Base-by-base conservation (phyloP, 305 asterid species). In the Plantago lanceolata region DNA sequence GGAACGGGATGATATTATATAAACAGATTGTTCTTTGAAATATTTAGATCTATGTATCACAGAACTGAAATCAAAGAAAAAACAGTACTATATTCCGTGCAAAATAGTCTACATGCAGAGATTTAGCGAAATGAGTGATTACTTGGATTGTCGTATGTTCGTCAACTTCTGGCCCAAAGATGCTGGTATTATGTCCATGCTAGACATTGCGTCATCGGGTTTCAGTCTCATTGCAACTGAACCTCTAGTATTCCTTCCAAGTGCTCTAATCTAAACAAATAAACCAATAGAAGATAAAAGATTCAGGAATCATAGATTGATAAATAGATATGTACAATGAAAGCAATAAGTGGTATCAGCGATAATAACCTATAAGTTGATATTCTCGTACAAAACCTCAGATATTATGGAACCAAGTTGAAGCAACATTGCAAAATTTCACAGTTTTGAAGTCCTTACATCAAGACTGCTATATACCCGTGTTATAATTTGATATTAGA, bases 121-220 rank as follows among this genome's bases (percentile, higher is more conserved):
- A 24, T 24, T 24, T 24, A 24, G 28, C 28, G 3, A 24, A 24
- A 24, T 24, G 18, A 76, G 71, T 71, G 60, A 65, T 79, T 84
- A 82, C 96, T 65, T 66, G 63, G 68, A 73, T 65, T 74, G 66
- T 65, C 72, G 66, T 68, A 72, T 63, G 73, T 65, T 62, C 72
- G 75, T 86, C 75, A 83, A 68, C 45, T 74, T 81, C 66, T 76
- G 71, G 70, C 80, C 79, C 70, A 85, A 73, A 54, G 82, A 84
- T 63, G 91, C 90, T 57, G 94, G 96, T 75, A 94, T 84, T 62
- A 94, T 77, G 83, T 94, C 99, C 86, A 88, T 81, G 86, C 99
- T 76, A 35, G 99, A 96, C 84, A 94, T 83, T 73, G 85, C 83
- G 82, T 90, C 99, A 68, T 72, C 96, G 61, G 68, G 81, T 76